A percentile compares a stretch with the other conserved stretches of the same genome.
phyloP scores from a whole-genome alignment of 495 filamentous ascomycete genomes.

The Bacidia gigantensis region DNA sequence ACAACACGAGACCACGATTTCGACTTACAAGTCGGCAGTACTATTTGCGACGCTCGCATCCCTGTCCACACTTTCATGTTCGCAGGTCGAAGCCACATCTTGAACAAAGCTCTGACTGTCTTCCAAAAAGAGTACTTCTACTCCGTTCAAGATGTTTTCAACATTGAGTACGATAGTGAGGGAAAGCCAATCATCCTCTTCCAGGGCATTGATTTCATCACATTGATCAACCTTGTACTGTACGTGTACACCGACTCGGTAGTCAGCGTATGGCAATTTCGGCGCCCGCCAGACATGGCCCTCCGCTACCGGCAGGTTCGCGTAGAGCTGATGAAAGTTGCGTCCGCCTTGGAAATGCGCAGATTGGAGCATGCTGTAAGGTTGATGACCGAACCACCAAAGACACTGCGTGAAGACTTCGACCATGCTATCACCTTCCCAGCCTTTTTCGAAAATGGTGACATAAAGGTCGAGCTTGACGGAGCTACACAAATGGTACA shows the following conservation, averaged over 20 bases:
- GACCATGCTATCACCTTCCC: conserved; percentile 48
- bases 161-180: conserved; percentile 37
- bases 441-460: conserved; percentile 57
- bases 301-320: conserved; percentile 63
- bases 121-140: conserved; percentile 32
- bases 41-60: conserved; percentile 48
- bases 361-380: conserved; percentile 62
- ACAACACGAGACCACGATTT: conserved; percentile 17
- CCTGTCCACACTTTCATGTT: conserved; percentile 78
- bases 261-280: conserved; percentile 72
- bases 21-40: conserved; percentile 39
- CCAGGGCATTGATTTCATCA: conserved; percentile 54
- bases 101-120: conserved; percentile 47
- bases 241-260: conserved; percentile 72
- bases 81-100: conserved; percentile 51
- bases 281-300: conserved; percentile 45
- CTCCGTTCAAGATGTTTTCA: conserved; percentile 43
- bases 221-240: conserved; percentile 61
- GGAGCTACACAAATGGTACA: conserved; percentile 53
- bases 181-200: conserved; percentile 43
- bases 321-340: conserved; percentile 68
- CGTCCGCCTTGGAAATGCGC: conserved; percentile 48
- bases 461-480: conserved; percentile 64
- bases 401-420: conserved; percentile 53
- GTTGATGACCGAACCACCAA: conserved; percentile 50